Evolutionary conservation across 2,329 filamentous ascomycete species (phyloP), one percentile per base, ranked within the genome.

Genomic region (Trichoderma hamatum): DNA sequence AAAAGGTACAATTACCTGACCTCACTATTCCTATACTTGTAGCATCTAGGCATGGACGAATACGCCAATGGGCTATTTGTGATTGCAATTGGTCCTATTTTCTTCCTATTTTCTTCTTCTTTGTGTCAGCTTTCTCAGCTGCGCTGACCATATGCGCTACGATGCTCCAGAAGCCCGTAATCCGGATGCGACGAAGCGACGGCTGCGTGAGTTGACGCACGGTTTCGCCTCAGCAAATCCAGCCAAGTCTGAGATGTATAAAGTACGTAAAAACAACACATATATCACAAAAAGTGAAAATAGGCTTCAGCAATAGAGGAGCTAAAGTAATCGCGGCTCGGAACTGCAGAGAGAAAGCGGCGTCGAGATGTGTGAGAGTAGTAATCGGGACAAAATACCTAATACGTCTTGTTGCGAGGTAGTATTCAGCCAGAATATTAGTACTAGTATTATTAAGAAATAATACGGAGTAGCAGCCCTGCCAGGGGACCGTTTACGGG

Each of bases 101-200:
- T 30, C 19, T 46, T 5, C 19, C 28, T 54, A 26, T 3, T 2
- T 10, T 30, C 28, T 5, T 11, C 2, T 4, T 1, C 24, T 39
- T n/a, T 14, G 30, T 10, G 19, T 32, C 10, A 43, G 34, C 51
- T 43, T 39, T n/a, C 34, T 55, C 30, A 46, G 26, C 62, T 19
- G 13, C 51, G 9, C 51, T 30, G 32, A 43, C 19, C 11, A 5
- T 19, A n/a, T 19, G 14, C 4, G 34, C 19, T 24, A 32, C 39
- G 32, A 64, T 32, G 51, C 62, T 51, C 36, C 34, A 7, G 26
- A 21, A 14, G 34, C 46, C 7, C 30, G 51, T 43, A 43, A n/a
- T 24, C 24, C 30, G 62, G 62, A 65, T 55, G 62, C 62, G 62
- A 65, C 62, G 62, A 55, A 56, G 51, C 62, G 62, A 65, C 62